These are phyloP conservation scores for Pleurotus pulmonarius DNA, from an alignment of 768 basidiomycete species.

Conservation along the genomic window DNA sequence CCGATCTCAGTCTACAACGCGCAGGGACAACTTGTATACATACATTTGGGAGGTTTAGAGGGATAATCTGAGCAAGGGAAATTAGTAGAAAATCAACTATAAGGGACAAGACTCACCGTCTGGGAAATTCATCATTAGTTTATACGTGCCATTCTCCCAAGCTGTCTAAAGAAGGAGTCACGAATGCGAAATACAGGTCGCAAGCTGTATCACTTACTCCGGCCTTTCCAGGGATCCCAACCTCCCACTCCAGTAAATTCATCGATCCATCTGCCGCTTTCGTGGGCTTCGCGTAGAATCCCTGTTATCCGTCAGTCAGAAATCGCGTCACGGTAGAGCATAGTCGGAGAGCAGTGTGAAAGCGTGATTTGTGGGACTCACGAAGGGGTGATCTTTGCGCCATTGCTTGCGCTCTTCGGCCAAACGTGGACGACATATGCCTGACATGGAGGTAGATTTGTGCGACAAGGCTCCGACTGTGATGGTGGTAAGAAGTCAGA, in stretches of 20 bases:
- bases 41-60: conserved; percentile 94
- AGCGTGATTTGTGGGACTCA: conserved; percentile 41
- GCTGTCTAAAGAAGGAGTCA: conserved; percentile 58
- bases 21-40: conserved; percentile 18
- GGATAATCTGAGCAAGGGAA: conserved; percentile 66
- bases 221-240: conserved; percentile 93
- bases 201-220: conserved; percentile 50
- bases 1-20: not conserved
- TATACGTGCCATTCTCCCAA: conserved; percentile 97
- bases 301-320: conserved; percentile 45
- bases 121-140: conserved; percentile 91
- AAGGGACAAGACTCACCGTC: conserved; percentile 62
- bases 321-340: conserved; percentile 1
- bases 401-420: conserved; percentile 98
- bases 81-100: not conserved
- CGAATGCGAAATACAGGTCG: conserved; percentile 11
- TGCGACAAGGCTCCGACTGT: not conserved
- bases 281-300: conserved; percentile 93
- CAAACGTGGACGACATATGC: conserved; percentile 89
- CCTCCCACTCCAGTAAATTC: conserved; percentile 98
- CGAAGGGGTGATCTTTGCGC: conserved; percentile 98
- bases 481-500: not conserved
- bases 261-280: conserved; percentile 91
- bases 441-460: conserved; percentile 54
- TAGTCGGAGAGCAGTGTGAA: not conserved